phyloP scores from a whole-genome alignment of 2,329 filamentous ascomycete species.

The Nigrospora osmanthi region DNA sequence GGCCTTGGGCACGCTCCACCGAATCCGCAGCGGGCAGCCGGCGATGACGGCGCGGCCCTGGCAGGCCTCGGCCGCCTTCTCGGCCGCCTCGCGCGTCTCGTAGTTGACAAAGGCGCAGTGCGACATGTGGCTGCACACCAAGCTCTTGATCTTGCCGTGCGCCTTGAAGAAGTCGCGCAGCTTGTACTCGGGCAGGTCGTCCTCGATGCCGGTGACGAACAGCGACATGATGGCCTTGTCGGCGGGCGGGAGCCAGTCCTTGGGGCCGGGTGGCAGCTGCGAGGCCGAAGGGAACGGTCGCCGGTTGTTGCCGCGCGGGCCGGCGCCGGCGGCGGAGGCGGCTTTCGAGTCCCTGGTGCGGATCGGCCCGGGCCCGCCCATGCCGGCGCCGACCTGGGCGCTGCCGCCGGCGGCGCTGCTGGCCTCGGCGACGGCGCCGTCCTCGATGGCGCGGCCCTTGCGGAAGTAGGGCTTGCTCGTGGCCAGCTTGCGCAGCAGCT shows the following conservation, averaged over 20 bases:
- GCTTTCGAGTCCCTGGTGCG: slow-evolving; percentile 61
- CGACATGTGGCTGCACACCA: slow-evolving; percentile 94
- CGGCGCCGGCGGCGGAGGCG: slow-evolving; percentile 39
- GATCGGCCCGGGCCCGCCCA: slow-evolving; percentile 66
- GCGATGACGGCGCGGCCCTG: slow-evolving; percentile 85
- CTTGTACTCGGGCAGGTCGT: slow-evolving; percentile 89
- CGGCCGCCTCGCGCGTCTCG: slow-evolving; percentile 73
- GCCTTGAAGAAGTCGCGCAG: slow-evolving; percentile 83
- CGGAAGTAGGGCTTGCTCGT: slow-evolving; percentile 94
- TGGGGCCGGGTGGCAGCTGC: slow-evolving; percentile 69
- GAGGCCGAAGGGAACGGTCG: slow-evolving; percentile 62
- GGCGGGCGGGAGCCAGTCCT: slow-evolving; percentile 77
- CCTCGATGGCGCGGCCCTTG: slow-evolving; percentile 71
- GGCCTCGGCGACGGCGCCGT: slow-evolving; percentile 31
- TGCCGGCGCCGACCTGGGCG: slow-evolving; percentile 48
- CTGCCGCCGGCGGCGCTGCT: slow-evolving; percentile 34
- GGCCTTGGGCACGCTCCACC: slow-evolving; percentile 89
- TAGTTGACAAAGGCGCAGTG: slow-evolving; percentile 98
- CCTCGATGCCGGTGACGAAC: slow-evolving; percentile 91
- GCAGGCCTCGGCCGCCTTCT: slow-evolving; percentile 75
- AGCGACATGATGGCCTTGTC: slow-evolving; percentile 86
- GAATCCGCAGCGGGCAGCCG: slow-evolving; percentile 80
- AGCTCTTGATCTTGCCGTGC: slow-evolving; percentile 82
- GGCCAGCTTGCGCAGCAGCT: slow-evolving; percentile 75
- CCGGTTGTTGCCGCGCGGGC: slow-evolving; percentile 26